Base-by-base conservation (phyloP, 2,329 filamentous ascomycete species). In the Leptographium wingfieldii region DNA sequence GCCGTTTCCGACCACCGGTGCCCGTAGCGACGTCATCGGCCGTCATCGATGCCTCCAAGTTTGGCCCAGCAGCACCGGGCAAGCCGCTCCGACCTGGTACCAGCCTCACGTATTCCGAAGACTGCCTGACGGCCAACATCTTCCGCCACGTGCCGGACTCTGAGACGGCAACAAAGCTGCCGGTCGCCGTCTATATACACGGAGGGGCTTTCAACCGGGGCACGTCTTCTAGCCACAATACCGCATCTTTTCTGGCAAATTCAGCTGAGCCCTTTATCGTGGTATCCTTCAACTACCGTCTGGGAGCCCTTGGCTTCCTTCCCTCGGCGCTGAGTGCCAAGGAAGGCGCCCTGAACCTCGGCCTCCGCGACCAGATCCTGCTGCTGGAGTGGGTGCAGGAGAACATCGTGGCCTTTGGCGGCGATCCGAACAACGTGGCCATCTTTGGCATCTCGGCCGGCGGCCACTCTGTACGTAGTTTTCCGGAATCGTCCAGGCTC, bases 51-150 rank as follows among this genome's bases (percentile, higher is more conserved):
- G 78, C 77, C 4, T 76, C 69, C 1, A 63, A 71, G 27, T 79
- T 78, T 60, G 73, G 74, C 31, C 66, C 67, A 66, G 27, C 27
- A 11, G 48, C 59, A 5, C 61, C 59, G 40, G 59, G 60, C 52
- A 58, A 62, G 55, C 63, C 63, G 33, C 60, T 63, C 16, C 43
- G 35, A 5, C 43, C 43, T 2, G 55, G 46, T 9, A 12, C 14
- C 14, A 19, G 9, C 9, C 22, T 58, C 51, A 25, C 40, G 10
- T 46, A 57, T 31, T 63, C 72, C 19, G 83, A 86, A 65, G 79
- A 84, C 65, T 86, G 83, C 63, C 73, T 86, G 3, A 82, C 80
- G 57, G 70, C 85, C 63, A 86, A 85, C 64, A 74, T 87, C 10
- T 72, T 86, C 33, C 76, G 83, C 3, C 80, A 81, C 0, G 68